Base-by-base conservation (phyloP, 2,329 filamentous ascomycete genomes). In the Cephalotrichum gorgonifer region DNA sequence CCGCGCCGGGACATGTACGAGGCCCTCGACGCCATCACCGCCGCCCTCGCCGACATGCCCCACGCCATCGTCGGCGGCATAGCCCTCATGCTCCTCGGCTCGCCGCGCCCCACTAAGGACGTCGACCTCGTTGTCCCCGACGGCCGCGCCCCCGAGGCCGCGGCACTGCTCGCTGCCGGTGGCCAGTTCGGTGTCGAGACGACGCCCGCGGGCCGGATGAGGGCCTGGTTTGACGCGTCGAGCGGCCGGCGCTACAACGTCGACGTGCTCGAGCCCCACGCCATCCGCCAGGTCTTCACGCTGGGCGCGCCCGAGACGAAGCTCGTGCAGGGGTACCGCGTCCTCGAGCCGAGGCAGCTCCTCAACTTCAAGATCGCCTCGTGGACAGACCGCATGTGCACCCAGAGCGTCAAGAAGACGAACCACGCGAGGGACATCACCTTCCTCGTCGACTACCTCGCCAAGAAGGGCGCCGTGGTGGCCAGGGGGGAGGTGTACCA, bases 381-480 rank as follows among this genome's bases (percentile, higher is more conserved):
- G 15, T 44, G 41, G 42, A 22, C 42, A 14, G 41, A 49, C 41
- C 20, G 47, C 7, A 48, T 48, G 46, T 2, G n/a, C 25, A 35
- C 41, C 9, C 41, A 49, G 15, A 41, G 47, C 28, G 23, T 17
- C 28, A 49, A 49, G 23, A 43, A 49, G 22, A 30, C 30, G 17
- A 49, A 44, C 42, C 41, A 49, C 31, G 41, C 47, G 14, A 39
- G 30, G n/a, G 47, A 49, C 31, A 44, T 49, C 6, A 6, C 30
- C 14, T 49, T 49, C 42, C 47, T 49, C 22, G 30, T 39, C n/a
- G 42, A 49, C n/a, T 49, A 41, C 35, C 46, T 48, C 17, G 46
- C 46, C 12, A 28, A 27, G 35, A 41, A 48, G 27, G 35, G 27
- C 38, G 28, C 25, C 25, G 28, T 27, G 15, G 46, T 48, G 9